A percentile compares a stretch with the other conserved stretches of the same genome.
These are phyloP conservation scores for Tetrapisispora arboricola DNA, from an alignment of 805 yeast genomes.

Conservation along the genomic window DNA sequence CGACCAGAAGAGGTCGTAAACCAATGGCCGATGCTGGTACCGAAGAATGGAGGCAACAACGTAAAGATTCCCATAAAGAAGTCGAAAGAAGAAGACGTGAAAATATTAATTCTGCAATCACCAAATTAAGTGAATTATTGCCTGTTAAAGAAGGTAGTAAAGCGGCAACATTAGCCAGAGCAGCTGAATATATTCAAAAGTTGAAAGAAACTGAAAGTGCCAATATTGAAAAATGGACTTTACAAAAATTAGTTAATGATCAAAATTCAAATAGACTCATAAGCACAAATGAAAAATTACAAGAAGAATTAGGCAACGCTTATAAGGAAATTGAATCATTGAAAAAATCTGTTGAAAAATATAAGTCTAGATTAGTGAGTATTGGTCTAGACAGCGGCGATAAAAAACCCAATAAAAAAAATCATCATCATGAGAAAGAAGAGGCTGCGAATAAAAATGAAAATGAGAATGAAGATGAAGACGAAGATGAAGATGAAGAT, in stretches of 20 bases:
- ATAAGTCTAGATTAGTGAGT: background rate
- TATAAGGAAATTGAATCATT: conserved; percentile 85
- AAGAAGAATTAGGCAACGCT: conserved; percentile 80
- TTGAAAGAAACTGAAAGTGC: conserved; percentile 83
- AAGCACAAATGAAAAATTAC: conserved; percentile 77
- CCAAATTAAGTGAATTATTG: conserved; percentile 62
- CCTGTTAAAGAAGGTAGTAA: conserved; percentile 77
- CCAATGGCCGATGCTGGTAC: conserved; percentile 22
- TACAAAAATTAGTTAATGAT: conserved; percentile 84
- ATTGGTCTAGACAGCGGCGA: background rate
- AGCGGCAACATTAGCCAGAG: conserved; percentile 78
- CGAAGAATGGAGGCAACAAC: conserved; percentile 34
- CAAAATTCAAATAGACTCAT: conserved; percentile 83
- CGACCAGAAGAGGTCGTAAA: conserved; percentile 21
- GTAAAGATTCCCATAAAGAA: conserved; percentile 89
- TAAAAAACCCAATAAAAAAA: background rate
- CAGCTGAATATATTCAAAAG: conserved; percentile 83
- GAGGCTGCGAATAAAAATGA: background rate
- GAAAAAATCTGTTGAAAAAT: conserved; percentile 35
- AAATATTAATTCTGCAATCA: conserved; percentile 78
- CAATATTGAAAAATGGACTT: conserved; percentile 88
- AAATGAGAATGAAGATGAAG: background rate
- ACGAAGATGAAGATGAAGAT: too few species aligned
- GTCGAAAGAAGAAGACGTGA: conserved; percentile 91
- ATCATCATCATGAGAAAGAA: background rate